Conservation (phyloP, 2,329 filamentous ascomycete genomes). For the Clonostachys byssicola region DNA sequence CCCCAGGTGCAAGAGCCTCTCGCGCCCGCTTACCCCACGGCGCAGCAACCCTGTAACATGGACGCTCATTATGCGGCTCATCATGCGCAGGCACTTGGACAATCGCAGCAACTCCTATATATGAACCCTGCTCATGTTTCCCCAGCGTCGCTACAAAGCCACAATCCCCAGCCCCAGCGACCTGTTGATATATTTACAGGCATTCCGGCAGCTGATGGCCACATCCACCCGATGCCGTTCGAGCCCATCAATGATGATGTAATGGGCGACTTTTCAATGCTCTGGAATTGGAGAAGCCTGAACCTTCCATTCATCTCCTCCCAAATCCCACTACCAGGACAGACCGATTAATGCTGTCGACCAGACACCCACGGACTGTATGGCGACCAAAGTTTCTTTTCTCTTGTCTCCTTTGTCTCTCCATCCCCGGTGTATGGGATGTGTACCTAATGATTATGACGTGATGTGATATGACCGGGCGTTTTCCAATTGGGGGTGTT, state of each 20-base stretch:
- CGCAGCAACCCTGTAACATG: neutral
- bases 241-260: conserved; percentile 12
- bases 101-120: neutral
- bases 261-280: conserved; percentile 11
- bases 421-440: no score
- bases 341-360: no score
- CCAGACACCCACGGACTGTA: no score
- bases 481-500: no score
- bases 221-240: neutral
- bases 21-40: no score
- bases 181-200: neutral
- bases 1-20: neutral
- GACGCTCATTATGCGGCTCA: neutral
- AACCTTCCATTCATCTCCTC: conserved; percentile 12
- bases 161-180: no score
- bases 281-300: conserved; percentile 15
- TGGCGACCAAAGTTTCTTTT: no score
- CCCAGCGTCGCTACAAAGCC: no score
- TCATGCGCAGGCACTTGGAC: neutral
- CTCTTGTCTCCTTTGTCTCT: no score
- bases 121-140: no score
- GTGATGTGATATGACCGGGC: no score
- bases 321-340: neutral
- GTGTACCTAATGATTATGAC: no score
- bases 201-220: neutral